Evolutionary conservation across 164 flowering plant genomes (phyloP).

Genomic region (Vitis rupestris): DNA sequence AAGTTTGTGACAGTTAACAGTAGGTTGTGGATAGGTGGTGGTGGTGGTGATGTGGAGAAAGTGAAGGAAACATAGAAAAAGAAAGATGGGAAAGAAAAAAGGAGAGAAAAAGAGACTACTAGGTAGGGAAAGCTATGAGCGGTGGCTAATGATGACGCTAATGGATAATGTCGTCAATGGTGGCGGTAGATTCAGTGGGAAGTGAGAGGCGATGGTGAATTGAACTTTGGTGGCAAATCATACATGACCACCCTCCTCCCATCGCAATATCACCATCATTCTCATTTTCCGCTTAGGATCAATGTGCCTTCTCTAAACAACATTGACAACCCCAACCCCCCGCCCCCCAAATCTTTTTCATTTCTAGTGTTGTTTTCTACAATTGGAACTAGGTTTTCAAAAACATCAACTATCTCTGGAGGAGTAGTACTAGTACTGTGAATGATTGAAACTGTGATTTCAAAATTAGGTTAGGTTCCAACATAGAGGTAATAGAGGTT

Average conservation of each 20-base stretch:
- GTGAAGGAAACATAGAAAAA: no score
- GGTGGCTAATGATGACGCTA: no score
- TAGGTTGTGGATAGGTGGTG: no score
- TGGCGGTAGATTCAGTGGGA: no score
- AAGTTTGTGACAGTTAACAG: no score
- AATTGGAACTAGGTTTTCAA: neutral
- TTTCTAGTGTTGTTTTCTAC: neutral
- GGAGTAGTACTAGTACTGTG: neutral
- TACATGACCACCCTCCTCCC: no score
- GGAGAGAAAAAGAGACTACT: no score
- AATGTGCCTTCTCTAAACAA: slow-evolving; percentile 33
- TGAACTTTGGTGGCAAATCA: slow-evolving; percentile 75
- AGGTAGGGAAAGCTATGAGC: no score
- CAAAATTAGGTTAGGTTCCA: slow-evolving; percentile 44
- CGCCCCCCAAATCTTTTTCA: slow-evolving; percentile 1
- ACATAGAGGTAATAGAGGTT: slow-evolving; percentile 68
- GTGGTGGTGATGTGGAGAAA: no score
- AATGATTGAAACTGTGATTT: slow-evolving; percentile 23
- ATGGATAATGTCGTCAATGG: no score
- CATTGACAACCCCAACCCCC: slow-evolving; percentile 33
- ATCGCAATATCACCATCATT: slow-evolving; percentile 25
- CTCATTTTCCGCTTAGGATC: slow-evolving; percentile 40
- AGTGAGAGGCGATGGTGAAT: slow-evolving; percentile 3
- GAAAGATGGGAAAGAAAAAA: no score
- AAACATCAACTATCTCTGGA: neutral